phyloP scores from a whole-genome alignment of 257 asterid species.

The Solanum corneliomulleri region DNA sequence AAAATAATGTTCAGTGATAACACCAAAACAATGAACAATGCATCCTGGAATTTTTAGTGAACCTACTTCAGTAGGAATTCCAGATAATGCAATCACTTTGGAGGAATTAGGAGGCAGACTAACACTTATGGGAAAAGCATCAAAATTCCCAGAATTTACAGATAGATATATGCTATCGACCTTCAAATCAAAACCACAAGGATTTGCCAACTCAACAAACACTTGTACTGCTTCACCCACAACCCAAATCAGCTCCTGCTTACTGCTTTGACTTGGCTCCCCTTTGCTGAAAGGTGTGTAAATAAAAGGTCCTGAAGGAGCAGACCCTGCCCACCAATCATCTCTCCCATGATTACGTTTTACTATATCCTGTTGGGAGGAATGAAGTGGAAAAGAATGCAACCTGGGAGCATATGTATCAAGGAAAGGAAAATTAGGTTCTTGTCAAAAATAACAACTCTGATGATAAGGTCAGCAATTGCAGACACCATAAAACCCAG shows the following conservation, averaged over 20 bases:
- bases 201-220: conserved; percentile 95
- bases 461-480: not conserved
- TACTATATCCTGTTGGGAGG: conserved; percentile 82
- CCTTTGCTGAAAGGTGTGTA: conserved; percentile 99
- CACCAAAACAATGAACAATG: conserved; percentile 90
- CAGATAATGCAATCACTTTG: conserved; percentile 80
- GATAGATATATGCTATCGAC: conserved; percentile 92
- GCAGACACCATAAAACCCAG: not conserved
- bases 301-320: conserved; percentile 97
- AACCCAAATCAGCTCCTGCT: conserved; percentile 90
- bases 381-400: conserved; percentile 90
- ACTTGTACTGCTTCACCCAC: conserved; percentile 96
- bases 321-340: conserved; percentile 99
- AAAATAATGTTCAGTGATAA: conserved; percentile 91
- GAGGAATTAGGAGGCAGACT: conserved; percentile 87
- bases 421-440: conserved; percentile 7
- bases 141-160: conserved; percentile 77
- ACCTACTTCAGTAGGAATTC: conserved; percentile 89
- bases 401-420: conserved; percentile 37
- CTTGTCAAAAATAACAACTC: not conserved
- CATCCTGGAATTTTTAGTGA: conserved; percentile 82
- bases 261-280: conserved; percentile 54
- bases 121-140: conserved; percentile 87
- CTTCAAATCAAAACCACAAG: conserved; percentile 94
- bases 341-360: conserved; percentile 74